Base-by-base conservation (phyloP, 164 flowering plant species). In the Aristolochia contorta region DNA sequence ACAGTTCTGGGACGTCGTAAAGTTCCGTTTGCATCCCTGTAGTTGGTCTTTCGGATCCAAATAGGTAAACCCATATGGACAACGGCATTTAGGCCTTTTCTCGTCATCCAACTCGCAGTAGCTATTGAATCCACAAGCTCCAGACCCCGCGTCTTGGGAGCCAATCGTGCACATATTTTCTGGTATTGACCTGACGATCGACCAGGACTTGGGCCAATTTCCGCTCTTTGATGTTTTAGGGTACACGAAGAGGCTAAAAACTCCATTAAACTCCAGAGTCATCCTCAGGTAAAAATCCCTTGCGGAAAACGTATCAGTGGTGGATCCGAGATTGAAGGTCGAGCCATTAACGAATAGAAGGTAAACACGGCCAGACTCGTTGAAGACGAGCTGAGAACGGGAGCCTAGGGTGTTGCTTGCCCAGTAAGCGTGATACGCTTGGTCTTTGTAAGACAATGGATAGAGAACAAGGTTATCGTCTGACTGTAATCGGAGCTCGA, bases 71-170 rank as follows among this genome's bases (percentile, higher is more conserved):
- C 43, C 68, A 1, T 24, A 30, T 21, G 84, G 82, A 58, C 83
- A 82, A 0, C 30, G 25, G 56, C 85, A 81, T 8, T 0, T 22
- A 10, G 73, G 67, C 32, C 72, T 67, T 20, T 46, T 22, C 24
- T 66, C 59, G 16, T 64, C 56, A 46, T 58, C 68, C 16, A 69
- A 33, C 1, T 13, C 55, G 54, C 83, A 80, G 49, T 67, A 67
- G 65, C 74, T 77, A 56, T 77, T 78, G 61, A 58, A 70, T 33
- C 81, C 84, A 61, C 84, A 80, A 20, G 71, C 68, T 46, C 64
- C 64, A 37, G 57, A 21, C 5, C 56, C 64, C 1, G 22, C 5
- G 0, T 22, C 15, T 1, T 20, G 27, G 1, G 0, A 0, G 24
- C 16, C 15, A 1, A 16, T 37, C 6, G 53, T 24, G 30, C 62